Evolutionary conservation across 202 grass and related monocot species (phyloP).

Genomic region (Digitaria exilis): DNA sequence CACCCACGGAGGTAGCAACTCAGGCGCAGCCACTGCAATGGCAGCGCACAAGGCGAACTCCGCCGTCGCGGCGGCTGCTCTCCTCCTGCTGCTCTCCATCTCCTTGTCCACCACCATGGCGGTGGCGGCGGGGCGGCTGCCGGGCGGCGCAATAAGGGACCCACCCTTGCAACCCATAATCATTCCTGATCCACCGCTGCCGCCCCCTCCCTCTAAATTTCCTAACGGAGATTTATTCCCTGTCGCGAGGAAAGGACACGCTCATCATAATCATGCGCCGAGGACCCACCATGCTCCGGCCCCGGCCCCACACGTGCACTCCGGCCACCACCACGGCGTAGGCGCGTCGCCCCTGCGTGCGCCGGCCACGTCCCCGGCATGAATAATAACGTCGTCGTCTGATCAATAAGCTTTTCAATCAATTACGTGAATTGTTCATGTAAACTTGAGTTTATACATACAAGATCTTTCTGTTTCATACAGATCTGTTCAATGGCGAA

Average conservation of each 20-base stretch:
- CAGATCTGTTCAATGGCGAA: neutral
- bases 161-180: neutral
- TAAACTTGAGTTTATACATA: neutral
- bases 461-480: neutral
- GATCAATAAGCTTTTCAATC: too few relatives aligned
- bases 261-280: too few relatives aligned
- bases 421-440: neutral
- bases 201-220: too few relatives aligned
- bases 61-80: neutral
- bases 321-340: too few relatives aligned
- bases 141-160: neutral
- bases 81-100: neutral
- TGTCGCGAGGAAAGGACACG: too few relatives aligned
- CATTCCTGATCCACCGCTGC: neutral
- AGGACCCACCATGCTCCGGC: too few relatives aligned
- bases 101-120: neutral
- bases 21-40: neutral
- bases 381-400: too few relatives aligned
- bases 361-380: too few relatives aligned
- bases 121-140: neutral
- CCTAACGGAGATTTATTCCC: too few relatives aligned
- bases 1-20: neutral
- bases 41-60: neutral
- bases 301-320: too few relatives aligned
- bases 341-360: too few relatives aligned